Evolutionary conservation across 2,329 filamentous ascomycete species (phyloP).

Genomic region (Colletotrichum destructivum): DNA sequence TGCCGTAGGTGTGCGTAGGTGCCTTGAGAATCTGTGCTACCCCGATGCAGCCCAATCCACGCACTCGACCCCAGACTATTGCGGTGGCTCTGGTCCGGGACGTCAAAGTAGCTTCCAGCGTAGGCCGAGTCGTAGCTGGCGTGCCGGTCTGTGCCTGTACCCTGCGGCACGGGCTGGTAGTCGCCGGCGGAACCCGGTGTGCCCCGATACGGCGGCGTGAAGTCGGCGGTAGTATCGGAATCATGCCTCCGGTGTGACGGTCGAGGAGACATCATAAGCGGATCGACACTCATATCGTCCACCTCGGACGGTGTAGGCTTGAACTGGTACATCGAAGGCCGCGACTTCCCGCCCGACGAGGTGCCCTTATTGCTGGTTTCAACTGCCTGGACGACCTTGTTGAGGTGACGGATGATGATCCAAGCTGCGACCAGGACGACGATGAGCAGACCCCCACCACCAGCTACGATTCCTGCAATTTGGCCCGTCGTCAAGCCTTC

Average conservation of each 20-base stretch:
- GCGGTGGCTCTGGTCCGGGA: conserved; percentile 42
- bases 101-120: conserved; percentile 51
- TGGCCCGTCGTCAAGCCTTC: conserved; percentile 56
- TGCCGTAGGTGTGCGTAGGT: conserved; percentile 57
- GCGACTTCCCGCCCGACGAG: conserved; percentile 50
- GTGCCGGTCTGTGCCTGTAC: conserved; percentile 46
- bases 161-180: conserved; percentile 40
- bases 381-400: conserved; percentile 59
- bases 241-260: conserved; percentile 39
- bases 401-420: conserved; percentile 66
- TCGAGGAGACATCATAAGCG: conserved; percentile 53
- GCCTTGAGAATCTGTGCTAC: conserved; percentile 57
- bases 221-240: conserved; percentile 43
- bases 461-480: conserved; percentile 69
- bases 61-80: conserved; percentile 45
- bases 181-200: conserved; percentile 34
- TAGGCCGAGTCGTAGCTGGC: conserved; percentile 49
- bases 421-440: conserved; percentile 63
- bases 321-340: conserved; percentile 56
- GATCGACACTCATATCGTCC: conserved; percentile 60
- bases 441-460: conserved; percentile 63
- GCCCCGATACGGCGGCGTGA: conserved; percentile 37
- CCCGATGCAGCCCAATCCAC: conserved; percentile 45
- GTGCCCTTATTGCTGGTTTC: conserved; percentile 52
- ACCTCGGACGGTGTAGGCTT: conserved; percentile 60